phyloP scores from a whole-genome alignment of 2,329 filamentous ascomycete species.

The Aspergillus tamarii region DNA sequence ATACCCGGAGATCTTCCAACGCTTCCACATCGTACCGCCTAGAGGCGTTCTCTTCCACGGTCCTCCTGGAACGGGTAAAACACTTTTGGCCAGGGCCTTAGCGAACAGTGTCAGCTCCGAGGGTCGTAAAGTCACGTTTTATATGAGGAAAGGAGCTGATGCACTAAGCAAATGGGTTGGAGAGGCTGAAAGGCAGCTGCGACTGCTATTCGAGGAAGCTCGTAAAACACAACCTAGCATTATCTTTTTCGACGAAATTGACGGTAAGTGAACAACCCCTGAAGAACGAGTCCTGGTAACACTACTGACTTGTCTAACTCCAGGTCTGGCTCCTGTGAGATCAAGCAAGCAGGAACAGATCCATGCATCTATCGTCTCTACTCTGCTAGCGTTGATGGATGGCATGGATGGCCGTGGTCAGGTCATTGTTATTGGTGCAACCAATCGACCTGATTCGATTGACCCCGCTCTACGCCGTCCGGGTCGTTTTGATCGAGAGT shows the following conservation, averaged over 20 bases:
- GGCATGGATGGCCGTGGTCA: slow-evolving; percentile 98
- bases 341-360: slow-evolving; percentile 99
- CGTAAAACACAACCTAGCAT: slow-evolving; percentile 96
- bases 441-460: slow-evolving; percentile 93
- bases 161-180: slow-evolving; percentile 98
- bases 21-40: slow-evolving; percentile 90
- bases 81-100: slow-evolving; percentile 87
- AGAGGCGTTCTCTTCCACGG: slow-evolving; percentile 96
- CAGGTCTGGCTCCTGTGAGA: slow-evolving; percentile 79
- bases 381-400: slow-evolving; percentile 91
- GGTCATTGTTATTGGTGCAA: slow-evolving; percentile 98
- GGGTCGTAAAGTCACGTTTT: slow-evolving; percentile 95
- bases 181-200: slow-evolving; percentile 92
- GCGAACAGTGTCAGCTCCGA: slow-evolving; percentile 88
- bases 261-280: slow-evolving; percentile 59
- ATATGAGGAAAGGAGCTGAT: slow-evolving; percentile 99
- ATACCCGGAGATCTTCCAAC: slow-evolving; percentile 90
- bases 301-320: neutral
- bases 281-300: neutral
- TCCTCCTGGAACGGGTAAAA: slow-evolving; percentile 96
- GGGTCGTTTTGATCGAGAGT: slow-evolving; percentile 94
- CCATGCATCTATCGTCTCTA: slow-evolving; percentile 95
- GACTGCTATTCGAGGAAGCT: slow-evolving; percentile 92
- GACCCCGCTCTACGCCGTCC: slow-evolving; percentile 93
- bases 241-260: slow-evolving; percentile 99